phyloP scores from a whole-genome alignment of 352 stramenopile species.

The Phytophthora pini region DNA sequence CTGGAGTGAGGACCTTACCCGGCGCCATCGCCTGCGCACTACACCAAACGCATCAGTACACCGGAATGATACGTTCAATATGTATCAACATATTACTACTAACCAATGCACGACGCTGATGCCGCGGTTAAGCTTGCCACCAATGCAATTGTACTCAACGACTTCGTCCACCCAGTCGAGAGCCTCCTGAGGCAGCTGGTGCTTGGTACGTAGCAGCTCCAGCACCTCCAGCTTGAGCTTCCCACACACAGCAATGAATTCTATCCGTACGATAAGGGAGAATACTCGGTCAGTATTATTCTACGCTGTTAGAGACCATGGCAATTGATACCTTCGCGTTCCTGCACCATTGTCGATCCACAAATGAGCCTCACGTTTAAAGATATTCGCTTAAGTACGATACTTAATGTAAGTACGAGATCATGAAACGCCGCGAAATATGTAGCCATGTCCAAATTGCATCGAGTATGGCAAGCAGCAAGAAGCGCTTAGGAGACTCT shows the following conservation, averaged over 20 bases:
- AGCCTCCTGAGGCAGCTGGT: conserved; percentile 79
- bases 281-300: background rate
- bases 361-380: conserved; percentile 21
- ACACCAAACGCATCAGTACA: conserved; percentile 9
- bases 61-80: background rate
- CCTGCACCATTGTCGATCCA: conserved; percentile 42
- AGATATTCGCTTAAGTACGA: conserved; percentile 9
- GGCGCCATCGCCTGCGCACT: conserved; percentile 71
- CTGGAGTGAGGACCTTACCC: conserved; percentile 55
- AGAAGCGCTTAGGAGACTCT: conserved; percentile 22
- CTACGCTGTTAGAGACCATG: background rate
- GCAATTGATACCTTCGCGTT: conserved; percentile 41
- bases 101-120: conserved; percentile 95
- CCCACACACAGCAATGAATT: conserved; percentile 79
- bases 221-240: conserved; percentile 84
- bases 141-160: conserved; percentile 97
- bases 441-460: conserved; percentile 23
- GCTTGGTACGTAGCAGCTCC: conserved; percentile 63
- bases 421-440: conserved; percentile 33
- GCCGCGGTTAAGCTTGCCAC: conserved; percentile 98
- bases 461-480: conserved; percentile 32
- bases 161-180: conserved; percentile 83
- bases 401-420: conserved; percentile 11
- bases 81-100: background rate
- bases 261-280: conserved; percentile 31